phyloP scores from a whole-genome alignment of 805 yeast species.

The Lipomyces yamanashiensis region DNA sequence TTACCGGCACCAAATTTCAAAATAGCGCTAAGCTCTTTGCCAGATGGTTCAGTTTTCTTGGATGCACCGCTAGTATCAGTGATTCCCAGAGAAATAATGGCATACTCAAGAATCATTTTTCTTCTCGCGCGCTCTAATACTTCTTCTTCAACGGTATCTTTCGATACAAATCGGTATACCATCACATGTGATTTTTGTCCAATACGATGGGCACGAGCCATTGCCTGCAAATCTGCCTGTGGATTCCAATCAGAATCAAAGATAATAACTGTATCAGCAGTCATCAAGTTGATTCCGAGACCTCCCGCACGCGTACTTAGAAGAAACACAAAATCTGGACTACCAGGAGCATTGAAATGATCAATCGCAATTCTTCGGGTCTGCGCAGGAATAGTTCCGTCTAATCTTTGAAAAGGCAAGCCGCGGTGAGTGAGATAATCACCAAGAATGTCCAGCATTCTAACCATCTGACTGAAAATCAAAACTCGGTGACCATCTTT shows the following conservation, averaged over 20 bases:
- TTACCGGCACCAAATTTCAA: slow-evolving; percentile 97
- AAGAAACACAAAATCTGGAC: slow-evolving; percentile 87
- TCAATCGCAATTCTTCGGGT: slow-evolving; percentile 94
- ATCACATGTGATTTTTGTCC: slow-evolving; percentile 99
- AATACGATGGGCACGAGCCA: slow-evolving; percentile 99
- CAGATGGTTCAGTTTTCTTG: slow-evolving; percentile 72
- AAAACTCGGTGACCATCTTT: slow-evolving; percentile 96
- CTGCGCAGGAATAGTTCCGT: slow-evolving; percentile 94
- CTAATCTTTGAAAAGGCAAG: slow-evolving; percentile 85
- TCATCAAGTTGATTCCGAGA: slow-evolving; percentile 95
- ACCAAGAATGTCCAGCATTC: slow-evolving; percentile 92
- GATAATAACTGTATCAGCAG: slow-evolving; percentile 97
- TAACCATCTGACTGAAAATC: slow-evolving; percentile 96
- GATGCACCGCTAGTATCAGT: slow-evolving; percentile 67
- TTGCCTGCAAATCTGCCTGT: slow-evolving; percentile 98
- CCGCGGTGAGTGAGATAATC: slow-evolving; percentile 91
- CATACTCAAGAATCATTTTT: slow-evolving; percentile 98
- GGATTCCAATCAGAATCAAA: slow-evolving; percentile 99
- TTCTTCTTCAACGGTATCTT: slow-evolving; percentile 97
- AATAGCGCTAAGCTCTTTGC: slow-evolving; percentile 87
- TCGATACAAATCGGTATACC: slow-evolving; percentile 96
- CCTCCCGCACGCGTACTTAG: slow-evolving; percentile 99
- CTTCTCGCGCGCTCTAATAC: slow-evolving; percentile 94
- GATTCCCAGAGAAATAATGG: slow-evolving; percentile 93
- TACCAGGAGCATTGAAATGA: slow-evolving; percentile 92